Conservation (phyloP, 345 rosid species). For the Gossypium raimondii region DNA sequence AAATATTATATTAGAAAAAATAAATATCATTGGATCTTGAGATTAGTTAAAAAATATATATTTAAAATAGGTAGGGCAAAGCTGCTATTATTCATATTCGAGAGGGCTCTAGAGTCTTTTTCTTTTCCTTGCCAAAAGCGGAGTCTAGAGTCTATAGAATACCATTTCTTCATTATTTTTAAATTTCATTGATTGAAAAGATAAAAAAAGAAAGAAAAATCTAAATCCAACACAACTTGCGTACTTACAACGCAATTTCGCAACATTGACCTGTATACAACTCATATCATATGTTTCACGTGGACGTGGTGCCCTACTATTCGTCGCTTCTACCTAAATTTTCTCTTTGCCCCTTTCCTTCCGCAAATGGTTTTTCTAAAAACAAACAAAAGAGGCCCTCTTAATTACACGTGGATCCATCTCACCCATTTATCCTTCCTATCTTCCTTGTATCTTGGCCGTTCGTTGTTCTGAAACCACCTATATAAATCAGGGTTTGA, state of each 20-base stretch:
- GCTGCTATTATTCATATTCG: too few relatives aligned
- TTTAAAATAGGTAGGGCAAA: too few relatives aligned
- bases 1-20: too few relatives aligned
- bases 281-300: neutral
- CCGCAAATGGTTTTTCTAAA: neutral
- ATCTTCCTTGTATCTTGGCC: slow-evolving; percentile 26
- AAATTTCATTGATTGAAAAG: too few relatives aligned
- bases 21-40: too few relatives aligned
- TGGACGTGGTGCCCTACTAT: neutral
- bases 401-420: slow-evolving; percentile 10
- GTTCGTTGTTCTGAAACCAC: slow-evolving; percentile 15
- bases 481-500: slow-evolving; percentile 14
- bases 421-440: slow-evolving; percentile 22
- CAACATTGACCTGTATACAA: slow-evolving; percentile 5
- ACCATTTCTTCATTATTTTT: too few relatives aligned
- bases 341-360: neutral
- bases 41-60: too few relatives aligned
- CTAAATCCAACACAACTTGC: neutral
- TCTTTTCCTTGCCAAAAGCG: too few relatives aligned
- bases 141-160: too few relatives aligned
- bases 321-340: neutral
- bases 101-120: too few relatives aligned
- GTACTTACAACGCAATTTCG: slow-evolving; percentile 2
- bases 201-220: neutral
- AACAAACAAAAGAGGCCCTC: neutral